Conservation (phyloP, 2,329 filamentous ascomycete species). For the Trichophyton simii region DNA sequence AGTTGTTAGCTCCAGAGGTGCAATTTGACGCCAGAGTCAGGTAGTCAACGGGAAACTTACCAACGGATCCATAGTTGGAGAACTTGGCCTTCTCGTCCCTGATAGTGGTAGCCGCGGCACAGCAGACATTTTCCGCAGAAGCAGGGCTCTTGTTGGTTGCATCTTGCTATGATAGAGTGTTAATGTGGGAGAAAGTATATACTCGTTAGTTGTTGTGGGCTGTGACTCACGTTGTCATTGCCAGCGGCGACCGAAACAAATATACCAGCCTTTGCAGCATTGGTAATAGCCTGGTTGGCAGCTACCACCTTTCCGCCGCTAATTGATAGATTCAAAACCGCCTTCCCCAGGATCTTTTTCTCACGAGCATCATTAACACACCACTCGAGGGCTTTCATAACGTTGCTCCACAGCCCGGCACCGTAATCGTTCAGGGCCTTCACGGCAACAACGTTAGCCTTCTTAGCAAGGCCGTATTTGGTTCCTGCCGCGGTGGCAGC, state of each 20-base stretch:
- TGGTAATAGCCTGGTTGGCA: conserved; percentile 29
- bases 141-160: conserved; percentile 27
- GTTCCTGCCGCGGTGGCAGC: conserved; percentile 25
- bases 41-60: conserved; percentile 24
- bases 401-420: conserved; percentile 34
- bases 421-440: conserved; percentile 38
- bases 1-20: neutral
- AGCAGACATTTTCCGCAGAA: conserved; percentile 27
- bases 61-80: conserved; percentile 32
- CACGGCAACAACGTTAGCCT: conserved; percentile 33
- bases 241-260: conserved; percentile 32
- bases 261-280: conserved; percentile 26
- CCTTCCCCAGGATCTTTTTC: conserved; percentile 20
- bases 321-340: conserved; percentile 27
- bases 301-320: conserved; percentile 26
- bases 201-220: conserved; percentile 12
- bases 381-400: conserved; percentile 39
- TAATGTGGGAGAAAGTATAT: conserved; percentile 5
- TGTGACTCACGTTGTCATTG: conserved; percentile 24
- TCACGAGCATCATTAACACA: conserved; percentile 22
- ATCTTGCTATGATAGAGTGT: conserved; percentile 11
- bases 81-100: conserved; percentile 26
- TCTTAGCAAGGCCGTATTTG: conserved; percentile 28
- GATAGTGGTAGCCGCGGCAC: conserved; percentile 27
- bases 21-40: too few relatives aligned